Evolutionary conservation across 805 yeast genomes (phyloP).

Genomic region (Myxozyma lipomycoides): DNA sequence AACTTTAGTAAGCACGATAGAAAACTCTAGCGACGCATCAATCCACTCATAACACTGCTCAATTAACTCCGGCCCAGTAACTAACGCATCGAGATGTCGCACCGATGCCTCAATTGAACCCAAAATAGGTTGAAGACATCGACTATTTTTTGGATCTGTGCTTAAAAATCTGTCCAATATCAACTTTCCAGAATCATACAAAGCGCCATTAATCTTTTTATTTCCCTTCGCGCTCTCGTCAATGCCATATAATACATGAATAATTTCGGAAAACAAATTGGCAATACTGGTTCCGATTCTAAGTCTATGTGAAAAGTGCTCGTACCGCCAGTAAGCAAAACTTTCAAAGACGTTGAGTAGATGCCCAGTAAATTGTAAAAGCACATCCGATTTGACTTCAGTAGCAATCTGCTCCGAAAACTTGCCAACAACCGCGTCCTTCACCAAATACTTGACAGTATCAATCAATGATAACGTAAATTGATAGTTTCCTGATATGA

Average conservation of each 20-base stretch:
- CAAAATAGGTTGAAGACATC: conserved; percentile 54
- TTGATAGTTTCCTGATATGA: conserved; percentile 59
- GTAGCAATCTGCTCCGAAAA: conserved; percentile 35
- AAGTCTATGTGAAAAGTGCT: conserved; percentile 52
- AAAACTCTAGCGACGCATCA: conserved; percentile 50
- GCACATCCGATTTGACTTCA: conserved; percentile 50
- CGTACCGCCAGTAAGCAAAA: conserved; percentile 65
- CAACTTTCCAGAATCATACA: conserved; percentile 49
- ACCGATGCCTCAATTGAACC: conserved; percentile 49
- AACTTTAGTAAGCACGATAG: conserved; percentile 53
- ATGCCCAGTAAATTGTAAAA: conserved; percentile 53
- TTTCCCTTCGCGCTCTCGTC: conserved; percentile 41
- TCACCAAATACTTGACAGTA: conserved; percentile 51
- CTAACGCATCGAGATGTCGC: conserved; percentile 38
- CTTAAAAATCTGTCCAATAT: conserved; percentile 57
- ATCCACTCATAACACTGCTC: conserved; percentile 51
- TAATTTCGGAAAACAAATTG: conserved; percentile 51
- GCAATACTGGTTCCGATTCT: conserved; percentile 47
- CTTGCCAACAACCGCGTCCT: conserved; percentile 40
- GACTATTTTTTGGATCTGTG: conserved; percentile 43
- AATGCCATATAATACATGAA: conserved; percentile 54
- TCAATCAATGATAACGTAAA: conserved; percentile 61
- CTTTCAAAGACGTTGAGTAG: conserved; percentile 70
- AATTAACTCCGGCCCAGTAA: conserved; percentile 45
- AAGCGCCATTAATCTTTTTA: conserved; percentile 46